Evolutionary conservation across 2,329 filamentous ascomycete genomes (phyloP), one percentile per base, ranked within the genome.

Genomic region (Colletotrichum ledebouriae): DNA sequence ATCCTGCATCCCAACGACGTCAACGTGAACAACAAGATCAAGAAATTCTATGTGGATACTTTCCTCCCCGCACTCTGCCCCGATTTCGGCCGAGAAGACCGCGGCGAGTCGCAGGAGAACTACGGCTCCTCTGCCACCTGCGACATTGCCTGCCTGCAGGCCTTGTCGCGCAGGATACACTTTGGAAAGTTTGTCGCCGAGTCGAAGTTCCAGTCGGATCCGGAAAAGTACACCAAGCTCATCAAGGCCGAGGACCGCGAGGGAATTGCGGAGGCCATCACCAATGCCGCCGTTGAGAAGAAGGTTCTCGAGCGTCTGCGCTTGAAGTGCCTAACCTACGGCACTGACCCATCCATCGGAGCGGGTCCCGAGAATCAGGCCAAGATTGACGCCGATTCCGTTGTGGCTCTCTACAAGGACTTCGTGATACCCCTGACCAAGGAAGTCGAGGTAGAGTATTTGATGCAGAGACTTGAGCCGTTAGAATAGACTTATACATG

Each of bases 171-270:
- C 47, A 86, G 96, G 63, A 96, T 99, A 73, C 96, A 99, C 81
- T 99, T 97, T 82, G 96, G 96, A 73, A 99, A 98, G 82, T 98
- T 98, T 76, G 96, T 99, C 9, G 96, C 96, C 49, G 96, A 99
- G 85, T 90, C 91, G 68, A 99, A 99, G 83, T 99, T 98, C 81
- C 87, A 88, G 74, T 90, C 92, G 53, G 93, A 98, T 73, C 87
- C 89, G 34, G 93, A 94, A 74, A 87, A 83, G 71, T 99, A 95
- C 78, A 94, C 92, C 6, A 85, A 84, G 71, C 80, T 98, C 80
- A 98, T 99, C 82, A 89, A 90, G 78, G 91, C 89, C 1, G 89
- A 85, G 70, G 94, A 99, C 79, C 86, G 92, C 6, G 83, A 90
- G 63, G 95, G 91, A 2, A 95, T 99, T 73, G 94, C 91, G 75